Percentiles rank a stretch among this genome's conserved stretches.
Conservation (phyloP, 2,329 filamentous ascomycete species). For the Fusarium protoensiforme region DNA sequence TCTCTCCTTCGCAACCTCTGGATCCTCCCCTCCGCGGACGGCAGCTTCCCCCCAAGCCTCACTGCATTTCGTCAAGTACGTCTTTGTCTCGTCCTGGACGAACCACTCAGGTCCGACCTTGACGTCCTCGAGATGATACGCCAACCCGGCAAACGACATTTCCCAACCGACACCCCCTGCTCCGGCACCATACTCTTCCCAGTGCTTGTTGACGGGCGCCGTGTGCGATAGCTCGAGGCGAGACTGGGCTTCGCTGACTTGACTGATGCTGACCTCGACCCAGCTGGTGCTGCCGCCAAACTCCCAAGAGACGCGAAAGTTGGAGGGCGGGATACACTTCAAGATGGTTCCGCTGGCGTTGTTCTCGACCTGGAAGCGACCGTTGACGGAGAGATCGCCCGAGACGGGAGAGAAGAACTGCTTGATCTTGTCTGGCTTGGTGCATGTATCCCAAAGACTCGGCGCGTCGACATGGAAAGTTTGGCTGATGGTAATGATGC, state of each 20-base stretch:
- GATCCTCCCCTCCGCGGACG: background rate
- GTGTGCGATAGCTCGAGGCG: background rate
- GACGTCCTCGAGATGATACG: background rate
- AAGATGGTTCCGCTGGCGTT: constrained; percentile 3
- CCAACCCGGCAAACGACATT: background rate
- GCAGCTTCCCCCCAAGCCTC: background rate
- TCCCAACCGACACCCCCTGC: constrained; percentile 1
- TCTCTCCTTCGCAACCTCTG: background rate
- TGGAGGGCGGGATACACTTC: background rate
- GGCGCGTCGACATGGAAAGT: background rate
- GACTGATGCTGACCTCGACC: background rate
- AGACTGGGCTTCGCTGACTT: background rate
- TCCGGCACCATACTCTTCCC: constrained; percentile 1
- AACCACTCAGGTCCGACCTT: background rate
- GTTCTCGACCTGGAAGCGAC: background rate
- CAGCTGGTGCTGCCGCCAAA: background rate
- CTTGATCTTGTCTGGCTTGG: background rate
- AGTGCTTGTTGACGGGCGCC: background rate
- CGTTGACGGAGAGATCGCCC: background rate
- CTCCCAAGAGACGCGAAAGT: background rate
- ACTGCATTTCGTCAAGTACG: background rate
- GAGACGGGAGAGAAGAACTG: background rate
- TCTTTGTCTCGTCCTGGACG: background rate
- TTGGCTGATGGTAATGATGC: background rate
- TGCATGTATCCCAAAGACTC: background rate